Percentiles rank a stretch among this genome's conserved stretches.
These are phyloP conservation scores for Ceratonia siliqua DNA, from an alignment of 306 rosid genomes.

Conservation along the genomic window DNA sequence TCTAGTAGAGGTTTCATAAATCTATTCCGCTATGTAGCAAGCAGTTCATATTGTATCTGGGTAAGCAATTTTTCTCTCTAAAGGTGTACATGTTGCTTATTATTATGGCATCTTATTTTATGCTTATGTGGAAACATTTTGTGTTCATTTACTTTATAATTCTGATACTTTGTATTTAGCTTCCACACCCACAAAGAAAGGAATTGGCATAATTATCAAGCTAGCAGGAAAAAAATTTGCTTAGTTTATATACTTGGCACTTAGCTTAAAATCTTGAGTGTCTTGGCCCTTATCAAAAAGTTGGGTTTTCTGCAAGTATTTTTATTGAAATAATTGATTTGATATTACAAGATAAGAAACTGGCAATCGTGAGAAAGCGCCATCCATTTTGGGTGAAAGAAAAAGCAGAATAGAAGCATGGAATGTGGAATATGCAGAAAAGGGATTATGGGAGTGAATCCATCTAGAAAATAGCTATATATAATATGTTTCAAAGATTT, in stretches of 20 bases:
- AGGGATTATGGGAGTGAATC: neutral
- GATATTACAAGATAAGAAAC: neutral
- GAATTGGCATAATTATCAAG: neutral
- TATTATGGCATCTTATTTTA: neutral
- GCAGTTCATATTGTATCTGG: too few species aligned
- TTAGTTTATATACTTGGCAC: neutral
- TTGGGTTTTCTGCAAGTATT: neutral
- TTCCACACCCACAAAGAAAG: neutral
- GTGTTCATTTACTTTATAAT: too few species aligned
- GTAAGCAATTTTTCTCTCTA: too few species aligned
- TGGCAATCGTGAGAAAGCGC: neutral
- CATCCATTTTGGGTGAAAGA: neutral
- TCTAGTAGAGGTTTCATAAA: too few species aligned
- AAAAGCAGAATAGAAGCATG: neutral
- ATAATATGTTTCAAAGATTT: neutral
- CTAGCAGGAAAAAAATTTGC: neutral
- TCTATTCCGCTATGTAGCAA: too few species aligned
- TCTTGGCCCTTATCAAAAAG: too few species aligned
- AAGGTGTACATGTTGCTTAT: neutral
- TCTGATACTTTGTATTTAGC: neutral
- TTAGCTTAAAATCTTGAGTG: too few species aligned
- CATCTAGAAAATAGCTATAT: conserved; percentile 2
- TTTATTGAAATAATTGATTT: neutral
- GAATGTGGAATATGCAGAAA: neutral
- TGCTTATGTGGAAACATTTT: neutral